Evolutionary conservation across 257 asterid genomes (phyloP).

Genomic region (Nemophila menziesii): DNA sequence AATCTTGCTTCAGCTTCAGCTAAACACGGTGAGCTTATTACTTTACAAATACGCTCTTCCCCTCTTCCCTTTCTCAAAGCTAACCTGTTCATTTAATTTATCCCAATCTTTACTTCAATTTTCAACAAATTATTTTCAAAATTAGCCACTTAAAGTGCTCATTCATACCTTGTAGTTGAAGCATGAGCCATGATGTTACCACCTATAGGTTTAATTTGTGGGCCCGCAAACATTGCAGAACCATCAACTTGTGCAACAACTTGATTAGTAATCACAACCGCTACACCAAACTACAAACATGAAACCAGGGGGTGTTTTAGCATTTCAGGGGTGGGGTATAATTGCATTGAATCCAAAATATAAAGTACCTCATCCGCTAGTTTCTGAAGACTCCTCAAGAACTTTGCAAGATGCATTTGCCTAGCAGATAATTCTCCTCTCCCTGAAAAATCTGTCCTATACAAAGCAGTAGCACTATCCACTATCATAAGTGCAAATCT

Average conservation of each 20-base stretch:
- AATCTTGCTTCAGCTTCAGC: slow-evolving; percentile 97
- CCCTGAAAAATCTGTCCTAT: slow-evolving; percentile 92
- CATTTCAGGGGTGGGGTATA: not conserved
- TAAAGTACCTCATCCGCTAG: slow-evolving; percentile 74
- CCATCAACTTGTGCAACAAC: slow-evolving; percentile 99
- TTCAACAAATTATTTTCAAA: not conserved
- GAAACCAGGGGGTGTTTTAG: not conserved
- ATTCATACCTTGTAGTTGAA: slow-evolving; percentile 66
- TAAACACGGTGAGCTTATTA: slow-evolving; percentile 83
- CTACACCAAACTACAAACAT: slow-evolving; percentile 65
- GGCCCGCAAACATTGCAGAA: slow-evolving; percentile 81
- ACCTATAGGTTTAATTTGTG: slow-evolving; percentile 86
- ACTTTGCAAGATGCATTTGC: slow-evolving; percentile 98
- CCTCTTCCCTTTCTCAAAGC: slow-evolving; percentile 89
- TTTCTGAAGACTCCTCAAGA: slow-evolving; percentile 93
- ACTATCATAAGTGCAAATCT: slow-evolving; percentile 94
- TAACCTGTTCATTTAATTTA: slow-evolving; percentile 30
- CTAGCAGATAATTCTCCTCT: slow-evolving; percentile 92
- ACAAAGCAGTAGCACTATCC: slow-evolving; percentile 95
- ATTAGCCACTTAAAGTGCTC: not conserved
- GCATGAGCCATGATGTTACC: slow-evolving; percentile 99
- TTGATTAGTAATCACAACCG: slow-evolving; percentile 94
- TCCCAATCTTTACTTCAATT: not conserved
- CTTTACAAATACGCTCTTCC: slow-evolving; percentile 92
- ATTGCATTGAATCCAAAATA: not conserved